phyloP scores from a whole-genome alignment of 2,329 filamentous ascomycete genomes.

The Chaetomium olivaceum region DNA sequence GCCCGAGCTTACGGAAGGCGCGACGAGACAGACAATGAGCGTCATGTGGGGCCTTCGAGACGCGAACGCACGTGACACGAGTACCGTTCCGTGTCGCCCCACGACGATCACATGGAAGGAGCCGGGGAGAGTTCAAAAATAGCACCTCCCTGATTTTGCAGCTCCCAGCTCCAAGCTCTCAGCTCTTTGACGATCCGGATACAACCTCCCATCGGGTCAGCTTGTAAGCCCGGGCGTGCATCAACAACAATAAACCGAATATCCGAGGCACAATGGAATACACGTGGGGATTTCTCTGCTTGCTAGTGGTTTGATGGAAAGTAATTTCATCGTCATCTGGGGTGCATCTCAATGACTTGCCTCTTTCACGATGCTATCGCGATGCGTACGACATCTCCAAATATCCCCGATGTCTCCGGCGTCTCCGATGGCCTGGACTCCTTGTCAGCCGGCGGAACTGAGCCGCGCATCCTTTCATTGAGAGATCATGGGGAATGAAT shows the following conservation, averaged over 20 bases:
- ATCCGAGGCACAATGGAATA: not conserved
- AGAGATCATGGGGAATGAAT: not conserved
- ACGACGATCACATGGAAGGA: not conserved
- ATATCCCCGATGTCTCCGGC: not conserved
- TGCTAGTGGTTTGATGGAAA: not conserved
- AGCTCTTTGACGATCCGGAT: not conserved
- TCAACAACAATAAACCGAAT: not conserved
- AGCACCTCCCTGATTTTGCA: not conserved
- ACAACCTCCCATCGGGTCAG: conserved; percentile 4
- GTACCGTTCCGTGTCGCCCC: not conserved
- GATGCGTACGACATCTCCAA: not conserved
- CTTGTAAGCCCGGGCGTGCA: not conserved
- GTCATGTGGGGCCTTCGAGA: not conserved
- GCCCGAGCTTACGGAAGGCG: not conserved
- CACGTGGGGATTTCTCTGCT: not conserved
- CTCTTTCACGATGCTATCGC: not conserved
- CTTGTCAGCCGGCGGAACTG: not conserved
- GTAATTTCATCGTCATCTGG: not conserved
- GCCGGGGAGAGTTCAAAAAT: not conserved
- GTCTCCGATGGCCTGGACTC: not conserved
- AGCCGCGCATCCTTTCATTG: not conserved
- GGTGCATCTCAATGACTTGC: not conserved
- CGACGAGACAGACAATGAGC: not conserved
- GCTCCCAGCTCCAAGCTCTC: not conserved
- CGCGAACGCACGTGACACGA: conserved; percentile 5